phyloP scores from a whole-genome alignment of 768 basidiomycete species.

The Agaricus bisporus region DNA sequence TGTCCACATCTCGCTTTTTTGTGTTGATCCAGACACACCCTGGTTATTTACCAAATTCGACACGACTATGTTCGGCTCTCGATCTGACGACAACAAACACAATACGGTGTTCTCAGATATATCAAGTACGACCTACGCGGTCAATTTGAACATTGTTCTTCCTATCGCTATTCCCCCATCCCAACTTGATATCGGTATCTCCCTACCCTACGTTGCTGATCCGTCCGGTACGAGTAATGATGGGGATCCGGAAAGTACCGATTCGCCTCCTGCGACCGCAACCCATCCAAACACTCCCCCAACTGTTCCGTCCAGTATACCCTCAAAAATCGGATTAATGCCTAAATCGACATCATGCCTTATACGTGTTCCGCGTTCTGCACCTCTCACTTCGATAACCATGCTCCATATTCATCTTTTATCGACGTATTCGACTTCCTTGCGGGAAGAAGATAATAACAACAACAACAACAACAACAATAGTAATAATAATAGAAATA shows the following conservation, averaged over 20 bases:
- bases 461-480: no score
- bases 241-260: conserved; percentile 19
- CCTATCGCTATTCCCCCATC: conserved; percentile 5
- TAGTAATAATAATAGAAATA: no score
- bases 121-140: conserved; percentile 11
- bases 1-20: conserved; percentile 54
- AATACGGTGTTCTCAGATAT: conserved; percentile 19
- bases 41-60: conserved; percentile 49
- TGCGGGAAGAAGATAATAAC: conserved; percentile 9
- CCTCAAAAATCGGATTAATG: conserved; percentile 37
- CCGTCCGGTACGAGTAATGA: conserved; percentile 2
- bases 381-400: conserved; percentile 35
- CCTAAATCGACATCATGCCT: conserved; percentile 56
- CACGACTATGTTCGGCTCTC: conserved; percentile 12
- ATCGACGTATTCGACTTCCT: conserved; percentile 26
- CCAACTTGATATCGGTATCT: conserved; percentile 1
- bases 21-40: conserved; percentile 51
- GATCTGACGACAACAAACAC: conserved; percentile 18
- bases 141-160: conserved; percentile 3
- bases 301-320: conserved; percentile 10
- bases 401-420: conserved; percentile 64
- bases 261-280: conserved; percentile 39
- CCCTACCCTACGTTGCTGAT: conserved; percentile 2
- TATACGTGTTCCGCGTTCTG: conserved; percentile 42
- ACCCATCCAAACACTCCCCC: conserved; percentile 12